Conservation (phyloP, 495 filamentous ascomycete species). For the Penicillium taxi region DNA sequence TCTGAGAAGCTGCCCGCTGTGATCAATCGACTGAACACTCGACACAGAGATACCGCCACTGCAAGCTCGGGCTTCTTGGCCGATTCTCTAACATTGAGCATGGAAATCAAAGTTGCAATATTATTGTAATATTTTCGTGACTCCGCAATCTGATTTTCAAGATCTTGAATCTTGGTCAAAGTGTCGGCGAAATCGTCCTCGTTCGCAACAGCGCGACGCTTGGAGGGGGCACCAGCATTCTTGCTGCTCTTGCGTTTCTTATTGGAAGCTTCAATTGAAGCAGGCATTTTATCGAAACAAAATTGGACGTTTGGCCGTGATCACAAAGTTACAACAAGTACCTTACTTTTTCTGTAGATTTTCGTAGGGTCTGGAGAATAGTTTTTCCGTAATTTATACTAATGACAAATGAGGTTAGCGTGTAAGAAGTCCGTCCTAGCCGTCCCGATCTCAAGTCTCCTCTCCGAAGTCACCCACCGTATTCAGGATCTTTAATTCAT, state of each 20-base stretch:
- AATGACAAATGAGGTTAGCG: constrained; percentile 65
- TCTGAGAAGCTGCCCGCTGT: constrained; percentile 63
- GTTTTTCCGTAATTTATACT: constrained; percentile 48
- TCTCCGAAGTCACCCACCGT: constrained; percentile 40
- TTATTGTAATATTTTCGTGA: constrained; percentile 90
- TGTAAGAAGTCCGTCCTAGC: constrained; percentile 83
- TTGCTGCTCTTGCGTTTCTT: constrained; percentile 39
- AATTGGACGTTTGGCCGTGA: constrained; percentile 10
- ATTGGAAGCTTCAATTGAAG: constrained; percentile 14
- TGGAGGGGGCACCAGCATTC: constrained; percentile 29
- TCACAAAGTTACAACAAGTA: constrained; percentile 6
- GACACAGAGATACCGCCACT: constrained; percentile 73
- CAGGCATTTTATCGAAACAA: constrained; percentile 25
- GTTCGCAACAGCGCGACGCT: constrained; percentile 40
- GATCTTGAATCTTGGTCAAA: constrained; percentile 52
- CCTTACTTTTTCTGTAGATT: constrained; percentile 22
- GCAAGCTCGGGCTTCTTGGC: constrained; percentile 42
- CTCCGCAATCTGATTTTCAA: constrained; percentile 72
- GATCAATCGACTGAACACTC: constrained; percentile 80
- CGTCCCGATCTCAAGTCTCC: constrained; percentile 47
- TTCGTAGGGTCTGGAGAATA: constrained; percentile 31
- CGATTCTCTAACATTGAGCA: constrained; percentile 43
- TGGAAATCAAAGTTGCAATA: constrained; percentile 63
- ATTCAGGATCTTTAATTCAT: constrained; percentile 27
- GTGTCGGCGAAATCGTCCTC: constrained; percentile 40